Evolutionary conservation across 192 early-diverging fungal genomes (phyloP), one percentile per base, ranked within the genome.

Genomic region (Coemansia sp.): DNA sequence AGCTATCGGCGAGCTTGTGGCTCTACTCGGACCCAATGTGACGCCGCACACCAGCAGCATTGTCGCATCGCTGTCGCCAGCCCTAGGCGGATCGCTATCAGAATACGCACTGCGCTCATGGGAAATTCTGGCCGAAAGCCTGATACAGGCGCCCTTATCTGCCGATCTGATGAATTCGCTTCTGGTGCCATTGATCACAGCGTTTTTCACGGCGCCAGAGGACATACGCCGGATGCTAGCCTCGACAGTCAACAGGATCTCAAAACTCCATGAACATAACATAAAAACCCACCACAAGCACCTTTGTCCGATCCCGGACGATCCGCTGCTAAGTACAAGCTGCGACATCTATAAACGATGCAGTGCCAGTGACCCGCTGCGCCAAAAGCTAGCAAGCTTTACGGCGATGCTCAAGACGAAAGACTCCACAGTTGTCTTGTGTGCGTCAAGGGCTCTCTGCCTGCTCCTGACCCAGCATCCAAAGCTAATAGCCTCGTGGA

Each of bases 151-250:
- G 5, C 23, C 41, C 42, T 25, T 82, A 20, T 64, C 76, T 20
- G 71, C 68, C 0, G 75, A 76, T 20, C 74, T 73, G 55, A 32
- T 82, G 56, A 82, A 82, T 50, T 54, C 76, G 56, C 72, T 82
- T 11, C 19, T 78, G 6, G 75, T 82, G 9, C 81, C 81, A 0
- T 56, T 82, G 50, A 23, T 82, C 4, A 67, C 71, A 0, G 61
- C 67, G 2, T 82, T 82, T 46, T 43, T 74, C 9, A 40, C 62
- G 17, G 45, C 60, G 0, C 23, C 35, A 14, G 62, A 38, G 17
- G 55, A 57, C 2, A 45, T 29, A 36, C 45, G 67, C 14, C 43
- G n/a, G 5, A 40, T 48, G 7, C 66, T 67, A 2, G 75, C 81
- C 4, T 48, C 58, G 19, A 64, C 64, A 5, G 41, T 82, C 43